Conservation (phyloP, 2,329 filamentous ascomycete genomes). For the Colletotrichum destructivum region DNA sequence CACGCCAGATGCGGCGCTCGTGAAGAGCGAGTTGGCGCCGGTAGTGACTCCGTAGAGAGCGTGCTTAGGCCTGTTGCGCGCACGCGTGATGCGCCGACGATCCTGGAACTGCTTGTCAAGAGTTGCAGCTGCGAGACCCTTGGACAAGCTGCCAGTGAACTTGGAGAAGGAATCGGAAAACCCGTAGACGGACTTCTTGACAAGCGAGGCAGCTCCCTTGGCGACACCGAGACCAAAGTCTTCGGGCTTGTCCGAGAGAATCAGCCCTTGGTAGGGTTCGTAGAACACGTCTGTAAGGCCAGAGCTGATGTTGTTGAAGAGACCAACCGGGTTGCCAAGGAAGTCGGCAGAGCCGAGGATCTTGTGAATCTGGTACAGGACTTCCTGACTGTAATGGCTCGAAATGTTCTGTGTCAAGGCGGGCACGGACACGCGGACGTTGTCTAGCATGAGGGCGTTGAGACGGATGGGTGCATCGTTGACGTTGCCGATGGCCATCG, state of each 20-base stretch:
- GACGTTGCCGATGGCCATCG: slow-evolving; percentile 99
- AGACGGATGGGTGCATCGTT: slow-evolving; percentile 96
- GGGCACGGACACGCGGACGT: slow-evolving; percentile 89
- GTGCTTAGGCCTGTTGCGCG: slow-evolving; percentile 95
- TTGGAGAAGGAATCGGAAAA: slow-evolving; percentile 98
- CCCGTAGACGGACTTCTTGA: slow-evolving; percentile 98
- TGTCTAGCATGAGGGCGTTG: slow-evolving; percentile 95
- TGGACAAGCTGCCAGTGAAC: slow-evolving; percentile 96
- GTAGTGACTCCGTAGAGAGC: slow-evolving; percentile 96
- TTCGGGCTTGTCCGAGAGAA: slow-evolving; percentile 95
- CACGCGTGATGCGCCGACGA: slow-evolving; percentile 91
- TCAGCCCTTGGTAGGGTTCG: slow-evolving; percentile 97
- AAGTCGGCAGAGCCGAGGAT: slow-evolving; percentile 98
- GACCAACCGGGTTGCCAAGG: slow-evolving; percentile 94
- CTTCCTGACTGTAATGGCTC: slow-evolving; percentile 97
- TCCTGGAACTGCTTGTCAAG: slow-evolving; percentile 99
- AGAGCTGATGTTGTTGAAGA: slow-evolving; percentile 98
- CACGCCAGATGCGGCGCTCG: slow-evolving; percentile 92
- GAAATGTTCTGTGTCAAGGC: slow-evolving; percentile 89
- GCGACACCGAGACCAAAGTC: slow-evolving; percentile 96
- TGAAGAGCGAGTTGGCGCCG: slow-evolving; percentile 94
- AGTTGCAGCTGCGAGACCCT: slow-evolving; percentile 94
- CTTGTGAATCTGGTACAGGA: slow-evolving; percentile 95
- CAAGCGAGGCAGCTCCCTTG: slow-evolving; percentile 95
- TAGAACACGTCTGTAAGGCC: slow-evolving; percentile 99